Percentiles rank a stretch among this genome's conserved stretches.
These are phyloP conservation scores for Pseudopithomyces chartarum DNA, from an alignment of 2,329 filamentous ascomycete genomes.

Conservation along the genomic window DNA sequence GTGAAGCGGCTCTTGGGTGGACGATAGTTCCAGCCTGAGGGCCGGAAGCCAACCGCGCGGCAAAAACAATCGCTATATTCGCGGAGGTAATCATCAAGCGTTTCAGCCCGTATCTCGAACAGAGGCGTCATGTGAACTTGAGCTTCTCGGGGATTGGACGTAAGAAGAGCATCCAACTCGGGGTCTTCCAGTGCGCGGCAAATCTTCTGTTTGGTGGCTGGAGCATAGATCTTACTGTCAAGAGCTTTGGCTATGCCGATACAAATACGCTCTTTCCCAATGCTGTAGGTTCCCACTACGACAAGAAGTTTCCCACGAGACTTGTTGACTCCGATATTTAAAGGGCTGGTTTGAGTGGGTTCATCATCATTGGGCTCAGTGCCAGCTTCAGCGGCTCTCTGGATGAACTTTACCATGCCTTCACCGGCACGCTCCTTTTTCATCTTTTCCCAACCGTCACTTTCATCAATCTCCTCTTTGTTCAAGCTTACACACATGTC, in stretches of 20 bases:
- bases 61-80: conserved; percentile 81
- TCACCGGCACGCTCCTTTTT: conserved; percentile 60
- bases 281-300: conserved; percentile 95
- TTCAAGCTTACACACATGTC: conserved; percentile 83
- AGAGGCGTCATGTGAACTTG: conserved; percentile 98
- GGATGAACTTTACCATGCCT: conserved; percentile 68
- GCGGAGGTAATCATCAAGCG: conserved; percentile 85
- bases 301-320: conserved; percentile 76
- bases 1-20: conserved; percentile 68
- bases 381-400: conserved; percentile 47
- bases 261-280: conserved; percentile 96
- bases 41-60: conserved; percentile 86
- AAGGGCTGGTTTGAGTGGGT: conserved; percentile 12
- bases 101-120: conserved; percentile 91
- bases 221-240: conserved; percentile 85
- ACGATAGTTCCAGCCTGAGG: conserved; percentile 92
- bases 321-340: conserved; percentile 31
- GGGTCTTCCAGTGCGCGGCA: conserved; percentile 84
- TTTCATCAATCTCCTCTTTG: conserved; percentile 64
- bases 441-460: conserved; percentile 61
- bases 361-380: conserved; percentile 43
- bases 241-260: conserved; percentile 88
- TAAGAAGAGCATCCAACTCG: conserved; percentile 78
- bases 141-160: conserved; percentile 77
- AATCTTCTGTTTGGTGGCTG: conserved; percentile 80